Conservation (phyloP, 129 eudicot species). For the Heracleum sosnowskyi region DNA sequence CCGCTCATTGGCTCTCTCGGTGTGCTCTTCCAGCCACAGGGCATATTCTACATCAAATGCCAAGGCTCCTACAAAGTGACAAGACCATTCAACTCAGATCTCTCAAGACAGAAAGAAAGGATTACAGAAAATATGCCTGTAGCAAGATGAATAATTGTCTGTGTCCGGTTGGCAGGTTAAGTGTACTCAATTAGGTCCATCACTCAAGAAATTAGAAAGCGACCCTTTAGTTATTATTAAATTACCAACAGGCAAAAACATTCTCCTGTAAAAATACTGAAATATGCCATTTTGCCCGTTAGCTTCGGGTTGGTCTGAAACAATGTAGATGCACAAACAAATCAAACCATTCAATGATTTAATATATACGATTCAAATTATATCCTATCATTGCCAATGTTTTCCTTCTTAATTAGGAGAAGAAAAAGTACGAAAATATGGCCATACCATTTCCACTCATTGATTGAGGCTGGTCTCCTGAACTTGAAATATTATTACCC, state of each 20-base stretch:
- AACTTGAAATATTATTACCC: constrained; percentile 89
- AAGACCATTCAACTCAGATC: background rate
- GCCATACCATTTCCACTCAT: constrained; percentile 79
- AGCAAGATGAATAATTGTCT: background rate
- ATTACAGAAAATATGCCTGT: background rate
- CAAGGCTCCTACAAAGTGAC: constrained; percentile 60
- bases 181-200: background rate
- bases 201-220: background rate
- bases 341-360: background rate
- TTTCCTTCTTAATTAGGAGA: background rate
- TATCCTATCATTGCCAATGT: background rate
- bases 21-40: constrained; percentile 89
- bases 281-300: background rate
- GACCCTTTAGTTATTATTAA: background rate
- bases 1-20: constrained; percentile 60
- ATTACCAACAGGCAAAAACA: background rate
- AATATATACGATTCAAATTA: background rate
- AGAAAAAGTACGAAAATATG: constrained; percentile 3
- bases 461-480: constrained; percentile 83
- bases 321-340: background rate
- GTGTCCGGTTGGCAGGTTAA: background rate
- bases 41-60: constrained; percentile 89
- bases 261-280: background rate
- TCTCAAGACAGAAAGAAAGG: background rate
- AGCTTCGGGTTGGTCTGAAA: background rate